Base-by-base conservation (phyloP, 768 basidiomycete genomes). In the Exidia glandulosa region DNA sequence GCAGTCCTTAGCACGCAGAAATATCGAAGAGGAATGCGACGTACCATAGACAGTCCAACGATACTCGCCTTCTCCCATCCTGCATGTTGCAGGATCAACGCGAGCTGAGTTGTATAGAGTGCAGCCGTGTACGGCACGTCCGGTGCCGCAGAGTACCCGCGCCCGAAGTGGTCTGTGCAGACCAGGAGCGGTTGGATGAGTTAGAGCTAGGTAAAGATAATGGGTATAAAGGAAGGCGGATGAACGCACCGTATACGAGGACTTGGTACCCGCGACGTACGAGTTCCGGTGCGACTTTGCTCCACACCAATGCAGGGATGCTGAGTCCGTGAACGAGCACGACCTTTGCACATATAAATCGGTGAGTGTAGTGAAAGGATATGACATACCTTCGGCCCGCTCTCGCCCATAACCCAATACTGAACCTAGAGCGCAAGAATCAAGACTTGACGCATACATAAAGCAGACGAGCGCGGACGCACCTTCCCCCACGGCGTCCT, bases 131-230 rank as follows among this genome's bases (percentile, higher is more conserved):
- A 88, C 3, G 78, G 80, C 16, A 79, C 81, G 25, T 83, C 78
- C 0, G 89, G 89, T 1, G 88, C 88, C 60, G 88, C 88, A 1
- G 87, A 88, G 71, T 90, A 92, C 3, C 89, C 89, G 45, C 89
- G 80, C 14, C 88, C 90, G 62, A 88, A 90, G 25, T 90, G 75
- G 72, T 92, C 89, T 89, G 32, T 50, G 48, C 23, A 45, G 32
- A 32, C 19, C 31, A 1, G 12, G 19, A 19, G 36, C 36, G 36
- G 36, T 36, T 12, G 36, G 36, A 36, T 10, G 12, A 36, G 36
- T 36, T 16, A 36, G 30, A 36, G 34, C 34, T 36, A 16, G 16
- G n/a, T 48, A 36, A 32, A 23, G 10, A 32, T 54, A 30, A 52
- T 50, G 31, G 41, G 2, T 9, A 33, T 6, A 14, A 10, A 31